Conservation (phyloP, 2,329 filamentous ascomycete genomes). For the Sporothrix inflata region DNA sequence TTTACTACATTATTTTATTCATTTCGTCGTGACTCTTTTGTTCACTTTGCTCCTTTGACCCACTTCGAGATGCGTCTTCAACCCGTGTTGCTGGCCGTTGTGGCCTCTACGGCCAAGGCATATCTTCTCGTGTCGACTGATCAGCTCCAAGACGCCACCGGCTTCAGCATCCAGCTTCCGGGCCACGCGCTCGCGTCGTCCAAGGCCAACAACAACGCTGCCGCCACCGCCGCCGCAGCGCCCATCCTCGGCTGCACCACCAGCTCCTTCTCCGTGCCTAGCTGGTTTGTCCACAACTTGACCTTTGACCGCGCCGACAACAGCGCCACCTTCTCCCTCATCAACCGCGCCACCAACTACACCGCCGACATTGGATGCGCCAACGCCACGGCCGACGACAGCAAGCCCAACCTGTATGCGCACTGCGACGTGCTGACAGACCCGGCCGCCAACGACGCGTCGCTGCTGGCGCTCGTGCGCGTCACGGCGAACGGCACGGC, state of each 20-base stretch:
- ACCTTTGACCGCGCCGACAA: not conserved
- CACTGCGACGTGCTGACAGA: not conserved
- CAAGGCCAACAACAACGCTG: not conserved
- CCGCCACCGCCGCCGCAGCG: not conserved
- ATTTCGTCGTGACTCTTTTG: not conserved
- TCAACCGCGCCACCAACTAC: slow-evolving; percentile 36
- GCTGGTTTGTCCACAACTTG: slow-evolving; percentile 36
- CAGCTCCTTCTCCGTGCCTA: slow-evolving; percentile 36
- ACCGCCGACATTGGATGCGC: slow-evolving; percentile 32
- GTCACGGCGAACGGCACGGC: not conserved
- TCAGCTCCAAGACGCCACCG: not conserved
- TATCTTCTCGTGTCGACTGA: not conserved
- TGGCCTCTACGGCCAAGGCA: not conserved
- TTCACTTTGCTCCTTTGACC: not conserved
- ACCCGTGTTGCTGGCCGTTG: not conserved
- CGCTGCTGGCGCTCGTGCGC: slow-evolving; percentile 29
- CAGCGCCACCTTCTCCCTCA: slow-evolving; percentile 29
- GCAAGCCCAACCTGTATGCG: not conserved
- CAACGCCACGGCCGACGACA: slow-evolving; percentile 12
- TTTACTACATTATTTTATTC: not conserved
- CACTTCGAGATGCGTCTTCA: not conserved
- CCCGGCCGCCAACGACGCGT: slow-evolving; percentile 9
- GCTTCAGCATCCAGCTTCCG: not conserved
- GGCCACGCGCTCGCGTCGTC: not conserved
- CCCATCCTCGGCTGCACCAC: slow-evolving; percentile 33